Percentiles rank a stretch among this genome's conserved stretches.
Conservation (phyloP, 169 alveolate genomes). For the Neospora caninum region DNA sequence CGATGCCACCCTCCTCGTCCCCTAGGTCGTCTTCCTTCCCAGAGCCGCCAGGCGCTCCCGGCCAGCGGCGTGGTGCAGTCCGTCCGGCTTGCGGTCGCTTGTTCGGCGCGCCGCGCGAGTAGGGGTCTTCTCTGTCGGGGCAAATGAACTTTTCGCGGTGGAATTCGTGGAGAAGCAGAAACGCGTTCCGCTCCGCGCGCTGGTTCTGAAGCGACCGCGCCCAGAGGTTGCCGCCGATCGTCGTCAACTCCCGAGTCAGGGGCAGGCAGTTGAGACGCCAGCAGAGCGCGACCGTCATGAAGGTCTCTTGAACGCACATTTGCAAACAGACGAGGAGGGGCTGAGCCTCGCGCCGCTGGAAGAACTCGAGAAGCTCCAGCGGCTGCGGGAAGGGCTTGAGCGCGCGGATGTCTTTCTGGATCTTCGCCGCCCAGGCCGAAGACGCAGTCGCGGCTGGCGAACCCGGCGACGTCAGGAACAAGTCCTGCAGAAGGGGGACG, state of each 20-base stretch:
- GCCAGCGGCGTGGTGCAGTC: slow-evolving; percentile 10
- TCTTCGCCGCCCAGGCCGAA: background rate
- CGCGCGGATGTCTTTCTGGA: background rate
- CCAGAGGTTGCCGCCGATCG: slow-evolving; percentile 97
- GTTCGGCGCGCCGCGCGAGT: background rate
- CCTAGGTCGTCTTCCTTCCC: background rate
- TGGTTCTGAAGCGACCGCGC: slow-evolving; percentile 77
- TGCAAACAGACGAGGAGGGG: slow-evolving; percentile 17
- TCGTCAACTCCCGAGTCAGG: slow-evolving; percentile 95
- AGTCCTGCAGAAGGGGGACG: slow-evolving; percentile 62
- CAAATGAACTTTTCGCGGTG: slow-evolving; percentile 68
- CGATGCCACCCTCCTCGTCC: background rate
- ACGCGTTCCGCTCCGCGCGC: slow-evolving; percentile 97
- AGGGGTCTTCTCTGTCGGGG: slow-evolving; percentile 48
- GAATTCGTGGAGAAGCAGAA: slow-evolving; percentile 95
- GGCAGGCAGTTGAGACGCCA: slow-evolving; percentile 88
- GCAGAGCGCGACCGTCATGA: slow-evolving; percentile 20
- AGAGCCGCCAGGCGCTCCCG: background rate
- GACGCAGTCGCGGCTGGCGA: background rate
- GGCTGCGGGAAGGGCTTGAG: slow-evolving; percentile 12
- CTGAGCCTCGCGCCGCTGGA: slow-evolving; percentile 33
- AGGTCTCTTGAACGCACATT: slow-evolving; percentile 45
- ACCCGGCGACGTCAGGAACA: background rate
- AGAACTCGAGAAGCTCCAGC: slow-evolving; percentile 27
- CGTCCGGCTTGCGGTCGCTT: background rate